phyloP scores from a whole-genome alignment of 768 basidiomycete species.

The Xerocomus brunneocitrinus region DNA sequence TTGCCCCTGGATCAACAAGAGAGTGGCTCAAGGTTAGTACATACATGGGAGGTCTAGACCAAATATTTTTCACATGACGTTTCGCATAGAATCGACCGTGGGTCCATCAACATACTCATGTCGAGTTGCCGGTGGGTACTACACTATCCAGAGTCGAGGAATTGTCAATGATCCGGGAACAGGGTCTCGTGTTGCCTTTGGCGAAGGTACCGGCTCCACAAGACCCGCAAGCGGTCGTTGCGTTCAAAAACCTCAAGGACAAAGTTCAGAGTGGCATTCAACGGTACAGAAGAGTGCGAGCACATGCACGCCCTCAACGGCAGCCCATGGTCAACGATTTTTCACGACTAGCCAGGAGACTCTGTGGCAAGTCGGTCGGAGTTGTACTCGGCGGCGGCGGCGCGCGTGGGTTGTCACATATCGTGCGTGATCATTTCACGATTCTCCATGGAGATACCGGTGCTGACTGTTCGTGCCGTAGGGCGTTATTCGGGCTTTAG shows the following conservation, averaged over 20 bases:
- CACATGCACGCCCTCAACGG: slow-evolving; percentile 64
- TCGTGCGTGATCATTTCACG: slow-evolving; percentile 38
- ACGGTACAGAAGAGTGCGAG: slow-evolving; percentile 69
- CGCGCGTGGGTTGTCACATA: slow-evolving; percentile 79
- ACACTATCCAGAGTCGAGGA: neutral
- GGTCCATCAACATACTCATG: slow-evolving; percentile 94
- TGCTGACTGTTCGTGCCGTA: slow-evolving; percentile 27
- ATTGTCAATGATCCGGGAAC: slow-evolving; percentile 5
- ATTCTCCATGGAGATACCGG: slow-evolving; percentile 8
- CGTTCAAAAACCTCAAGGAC: slow-evolving; percentile 89
- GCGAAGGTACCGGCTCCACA: slow-evolving; percentile 58
- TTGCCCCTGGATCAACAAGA: slow-evolving; percentile 86
- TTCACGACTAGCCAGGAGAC: slow-evolving; percentile 80
- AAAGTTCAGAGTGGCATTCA: slow-evolving; percentile 86
- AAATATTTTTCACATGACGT: slow-evolving; percentile 3
- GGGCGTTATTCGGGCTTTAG: slow-evolving; percentile 91
- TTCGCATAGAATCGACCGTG: slow-evolving; percentile 77
- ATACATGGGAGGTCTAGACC: slow-evolving; percentile 3
- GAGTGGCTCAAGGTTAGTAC: slow-evolving; percentile 85
- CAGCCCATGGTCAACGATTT: slow-evolving; percentile 89
- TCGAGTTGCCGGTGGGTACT: slow-evolving; percentile 72
- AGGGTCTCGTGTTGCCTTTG: slow-evolving; percentile 70
- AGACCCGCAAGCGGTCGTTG: slow-evolving; percentile 84
- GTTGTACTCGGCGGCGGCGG: slow-evolving; percentile 97
- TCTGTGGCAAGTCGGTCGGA: slow-evolving; percentile 92